phyloP scores from a whole-genome alignment of 1,284 basidiomycete genomes.

The Coriolopsis trogii region DNA sequence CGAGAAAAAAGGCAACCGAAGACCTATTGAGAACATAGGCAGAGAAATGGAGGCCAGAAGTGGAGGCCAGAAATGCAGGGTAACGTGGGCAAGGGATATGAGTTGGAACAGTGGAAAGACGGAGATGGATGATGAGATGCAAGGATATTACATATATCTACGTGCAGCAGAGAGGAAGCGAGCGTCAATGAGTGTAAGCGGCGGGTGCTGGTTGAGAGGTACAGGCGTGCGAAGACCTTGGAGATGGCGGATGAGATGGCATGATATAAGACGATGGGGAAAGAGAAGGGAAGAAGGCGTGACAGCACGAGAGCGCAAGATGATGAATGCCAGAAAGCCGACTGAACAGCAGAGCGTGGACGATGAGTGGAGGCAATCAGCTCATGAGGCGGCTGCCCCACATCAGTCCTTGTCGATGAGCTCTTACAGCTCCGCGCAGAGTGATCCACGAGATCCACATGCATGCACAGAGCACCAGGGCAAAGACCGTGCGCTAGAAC shows the following conservation, averaged over 20 bases:
- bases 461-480: slow-evolving; percentile 55
- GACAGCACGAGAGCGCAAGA: not conserved
- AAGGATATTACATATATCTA: not conserved
- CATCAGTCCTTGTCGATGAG: slow-evolving; percentile 69
- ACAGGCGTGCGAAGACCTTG: too few relatives aligned
- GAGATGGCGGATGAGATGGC: too few relatives aligned
- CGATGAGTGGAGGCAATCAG: slow-evolving; percentile 32
- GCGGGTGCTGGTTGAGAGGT: too few relatives aligned
- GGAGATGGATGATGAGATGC: not conserved
- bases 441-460: slow-evolving; percentile 64
- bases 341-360: not conserved
- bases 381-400: slow-evolving; percentile 79
- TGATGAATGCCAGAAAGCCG: not conserved
- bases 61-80: not conserved
- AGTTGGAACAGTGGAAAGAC: not conserved
- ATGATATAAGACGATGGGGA: not conserved
- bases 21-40: not conserved
- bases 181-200: not conserved
- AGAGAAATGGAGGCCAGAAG: not conserved
- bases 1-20: not conserved
- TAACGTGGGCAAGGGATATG: not conserved
- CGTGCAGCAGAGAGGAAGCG: slow-evolving; percentile 10
- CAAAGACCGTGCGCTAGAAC: slow-evolving; percentile 59
- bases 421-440: slow-evolving; percentile 63
- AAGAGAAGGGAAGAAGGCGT: not conserved